These are phyloP conservation scores for Suaeda aralocaspica DNA, from an alignment of 148 eudicot genomes.

Conservation along the genomic window DNA sequence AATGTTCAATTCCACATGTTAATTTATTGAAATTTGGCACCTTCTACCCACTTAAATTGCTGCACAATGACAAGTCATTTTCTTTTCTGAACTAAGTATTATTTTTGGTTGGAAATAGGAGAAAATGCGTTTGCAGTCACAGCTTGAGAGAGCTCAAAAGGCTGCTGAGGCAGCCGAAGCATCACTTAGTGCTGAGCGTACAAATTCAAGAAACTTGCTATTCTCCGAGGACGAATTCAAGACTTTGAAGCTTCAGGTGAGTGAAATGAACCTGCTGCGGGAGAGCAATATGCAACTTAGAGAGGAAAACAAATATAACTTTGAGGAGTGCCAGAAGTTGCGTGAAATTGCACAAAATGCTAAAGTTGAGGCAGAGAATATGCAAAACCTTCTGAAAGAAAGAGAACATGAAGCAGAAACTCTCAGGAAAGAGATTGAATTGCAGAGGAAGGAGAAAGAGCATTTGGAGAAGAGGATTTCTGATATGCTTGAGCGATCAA, in stretches of 20 bases:
- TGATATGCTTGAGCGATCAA: constrained; percentile 65
- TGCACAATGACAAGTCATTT: background rate
- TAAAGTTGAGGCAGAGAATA: constrained; percentile 51
- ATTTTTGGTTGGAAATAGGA: constrained; percentile 46
- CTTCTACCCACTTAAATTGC: background rate
- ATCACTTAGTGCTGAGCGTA: constrained; percentile 59
- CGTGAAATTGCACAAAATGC: constrained; percentile 54
- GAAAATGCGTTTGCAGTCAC: constrained; percentile 81
- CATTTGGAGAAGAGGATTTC: constrained; percentile 42
- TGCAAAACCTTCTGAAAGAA: constrained; percentile 47
- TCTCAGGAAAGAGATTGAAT: constrained; percentile 47
- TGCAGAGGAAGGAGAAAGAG: constrained; percentile 50
- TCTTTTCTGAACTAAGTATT: background rate
- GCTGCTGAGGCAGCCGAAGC: constrained; percentile 73
- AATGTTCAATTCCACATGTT: background rate
- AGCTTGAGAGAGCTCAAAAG: constrained; percentile 76
- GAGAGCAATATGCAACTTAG: constrained; percentile 91
- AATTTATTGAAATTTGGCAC: background rate
- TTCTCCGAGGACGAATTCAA: constrained; percentile 87
- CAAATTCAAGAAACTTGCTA: constrained; percentile 53
- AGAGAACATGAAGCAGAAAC: constrained; percentile 54
- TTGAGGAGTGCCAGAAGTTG: constrained; percentile 90
- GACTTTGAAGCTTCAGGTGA: constrained; percentile 78
- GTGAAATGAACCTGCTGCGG: constrained; percentile 82
- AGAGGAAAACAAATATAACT: constrained; percentile 82